Evolutionary conservation across 2,329 filamentous ascomycete genomes (phyloP).

Genomic region (Fusarium metavorans): DNA sequence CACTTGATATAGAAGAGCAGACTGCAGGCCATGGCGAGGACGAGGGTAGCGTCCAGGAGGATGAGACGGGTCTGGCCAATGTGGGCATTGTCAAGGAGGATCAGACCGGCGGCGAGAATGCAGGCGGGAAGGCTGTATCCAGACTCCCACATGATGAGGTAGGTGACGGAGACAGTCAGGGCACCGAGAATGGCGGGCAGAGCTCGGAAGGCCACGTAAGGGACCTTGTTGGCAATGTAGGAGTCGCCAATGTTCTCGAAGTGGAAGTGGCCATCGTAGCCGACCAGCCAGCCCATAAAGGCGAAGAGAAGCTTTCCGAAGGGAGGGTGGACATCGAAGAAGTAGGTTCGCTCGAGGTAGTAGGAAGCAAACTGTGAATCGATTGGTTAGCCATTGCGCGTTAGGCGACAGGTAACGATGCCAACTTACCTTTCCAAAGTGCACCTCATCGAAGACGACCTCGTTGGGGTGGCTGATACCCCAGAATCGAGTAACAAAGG

Average conservation of each 20-base stretch:
- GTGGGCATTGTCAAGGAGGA: constrained; percentile 97
- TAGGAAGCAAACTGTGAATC: constrained; percentile 73
- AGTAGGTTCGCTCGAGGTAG: constrained; percentile 97
- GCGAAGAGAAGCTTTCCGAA: constrained; percentile 98
- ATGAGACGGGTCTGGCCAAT: constrained; percentile 97
- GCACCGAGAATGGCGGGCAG: constrained; percentile 93
- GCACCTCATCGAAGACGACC: constrained; percentile 98
- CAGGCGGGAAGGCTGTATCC: constrained; percentile 96
- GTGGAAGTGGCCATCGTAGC: constrained; percentile 96
- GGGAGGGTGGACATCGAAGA: constrained; percentile 99
- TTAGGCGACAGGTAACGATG: background rate
- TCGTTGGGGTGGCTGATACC: constrained; percentile 95
- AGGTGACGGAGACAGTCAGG: constrained; percentile 92
- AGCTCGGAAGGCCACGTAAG: constrained; percentile 94
- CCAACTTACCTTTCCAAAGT: constrained; percentile 92
- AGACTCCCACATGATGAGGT: constrained; percentile 99
- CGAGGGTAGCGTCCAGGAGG: constrained; percentile 91
- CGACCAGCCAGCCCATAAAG: constrained; percentile 96
- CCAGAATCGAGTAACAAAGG: constrained; percentile 94
- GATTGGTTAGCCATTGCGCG: constrained; percentile 27
- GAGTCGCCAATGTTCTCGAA: constrained; percentile 99
- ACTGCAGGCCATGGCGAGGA: constrained; percentile 96
- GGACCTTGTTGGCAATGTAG: constrained; percentile 96
- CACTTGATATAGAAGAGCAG: constrained; percentile 96
- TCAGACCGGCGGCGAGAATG: constrained; percentile 83